Evolutionary conservation across 345 rosid species (phyloP), one percentile per base, ranked within the genome.

Genomic region (Odontarrhena argentea): DNA sequence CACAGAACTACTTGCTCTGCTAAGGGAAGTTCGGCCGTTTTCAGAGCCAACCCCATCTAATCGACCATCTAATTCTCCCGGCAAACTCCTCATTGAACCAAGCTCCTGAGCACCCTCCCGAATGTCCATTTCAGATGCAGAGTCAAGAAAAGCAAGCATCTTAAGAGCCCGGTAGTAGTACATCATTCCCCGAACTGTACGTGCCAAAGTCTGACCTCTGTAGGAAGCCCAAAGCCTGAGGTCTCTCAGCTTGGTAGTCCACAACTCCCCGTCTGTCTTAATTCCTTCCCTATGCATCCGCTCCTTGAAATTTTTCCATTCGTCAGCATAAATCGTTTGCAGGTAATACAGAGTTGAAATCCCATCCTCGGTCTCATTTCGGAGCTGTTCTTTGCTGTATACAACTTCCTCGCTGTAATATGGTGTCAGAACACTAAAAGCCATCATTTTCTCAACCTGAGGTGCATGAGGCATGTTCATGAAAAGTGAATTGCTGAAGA

Each of bases 401-500:
- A 86, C 64, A 13, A 93, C 96, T 53, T 93, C 98, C 79, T 93
- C 98, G 45, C 82, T 88, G 76, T 88, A 88, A 74, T 93, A 88
- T 50, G 98, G 98, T 48, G 98, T 93, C 68, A 93, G 78, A 73
- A 93, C 95, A 63, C 92, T 88, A 79, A 93, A 93, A 37, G 96
- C 89, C 96, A 88, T 84, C 98, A 93, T 93, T 70, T 90, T 93
- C 86, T 93, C 98, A 40, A 93, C 98, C 81, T 83, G 98, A 59
- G 98, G 98, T 68, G 98, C 98, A 77, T 90, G 97, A 49, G 98
- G 98, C 83, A 93, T 86, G 80, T 84, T 93, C 98, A 93, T 93
- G 70, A 90, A 93, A 50, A 93, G 86, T 4, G 98, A 93, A 67
- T 90, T 93, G 69, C 98, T 93, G 74, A 93, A 93, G 78, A 93